Conservation (phyloP, 139 green algal genomes). For the Picochlorum costavermella region DNA sequence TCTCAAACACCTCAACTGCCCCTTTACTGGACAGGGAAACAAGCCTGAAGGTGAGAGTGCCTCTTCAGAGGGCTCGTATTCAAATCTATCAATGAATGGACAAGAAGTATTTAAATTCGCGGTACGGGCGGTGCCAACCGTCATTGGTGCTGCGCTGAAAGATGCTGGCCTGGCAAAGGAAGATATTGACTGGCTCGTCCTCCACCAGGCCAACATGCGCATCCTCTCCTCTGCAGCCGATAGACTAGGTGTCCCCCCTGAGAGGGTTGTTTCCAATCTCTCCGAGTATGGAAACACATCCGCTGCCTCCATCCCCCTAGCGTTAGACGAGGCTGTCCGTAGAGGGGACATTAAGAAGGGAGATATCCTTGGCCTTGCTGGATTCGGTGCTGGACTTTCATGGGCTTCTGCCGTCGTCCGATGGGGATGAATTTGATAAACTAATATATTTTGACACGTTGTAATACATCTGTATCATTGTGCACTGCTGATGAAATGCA, state of each 20-base stretch:
- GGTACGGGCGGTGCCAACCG: constrained; percentile 78
- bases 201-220: constrained; percentile 95
- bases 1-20: constrained; percentile 64
- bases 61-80: constrained; percentile 34
- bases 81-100: constrained; percentile 89
- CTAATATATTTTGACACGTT: no score
- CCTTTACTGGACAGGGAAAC: constrained; percentile 22
- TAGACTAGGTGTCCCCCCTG: constrained; percentile 58
- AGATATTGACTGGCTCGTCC: constrained; percentile 84
- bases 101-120: constrained; percentile 99
- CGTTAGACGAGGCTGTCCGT: constrained; percentile 87
- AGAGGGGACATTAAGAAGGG: constrained; percentile 58
- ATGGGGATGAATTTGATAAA: constrained; percentile 61
- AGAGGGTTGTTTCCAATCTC: constrained; percentile 75
- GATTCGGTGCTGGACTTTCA: constrained; percentile 91
- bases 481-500: no score
- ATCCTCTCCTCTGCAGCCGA: constrained; percentile 87
- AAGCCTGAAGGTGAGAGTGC: constrained; percentile 14
- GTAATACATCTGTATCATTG: no score
- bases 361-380: constrained; percentile 75
- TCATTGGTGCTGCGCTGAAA: constrained; percentile 67
- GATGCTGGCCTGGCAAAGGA: constrained; percentile 55
- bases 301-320: constrained; percentile 90
- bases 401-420: constrained; percentile 85
- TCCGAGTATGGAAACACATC: constrained; percentile 94